Conservation (phyloP, 225 moss, liverwort and hornwort species). For the Straminergon stramineum region DNA sequence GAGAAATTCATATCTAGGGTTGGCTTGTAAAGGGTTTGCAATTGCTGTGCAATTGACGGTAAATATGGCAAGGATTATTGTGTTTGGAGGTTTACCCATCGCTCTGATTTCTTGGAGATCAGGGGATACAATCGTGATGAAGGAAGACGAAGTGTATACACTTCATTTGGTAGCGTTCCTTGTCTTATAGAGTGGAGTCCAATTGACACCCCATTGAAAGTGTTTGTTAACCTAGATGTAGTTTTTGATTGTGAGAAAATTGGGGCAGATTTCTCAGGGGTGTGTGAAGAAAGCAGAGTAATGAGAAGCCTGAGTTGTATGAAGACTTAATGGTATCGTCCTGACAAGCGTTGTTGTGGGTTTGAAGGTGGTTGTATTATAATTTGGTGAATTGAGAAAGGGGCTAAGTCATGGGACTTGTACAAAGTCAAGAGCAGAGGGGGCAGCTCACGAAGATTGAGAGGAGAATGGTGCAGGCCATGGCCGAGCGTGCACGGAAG, state of each 20-base stretch:
- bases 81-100: background rate
- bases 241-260: background rate
- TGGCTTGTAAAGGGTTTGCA: background rate
- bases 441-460: constrained; percentile 60
- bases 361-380: background rate
- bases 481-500: constrained; percentile 52
- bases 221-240: background rate
- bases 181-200: background rate
- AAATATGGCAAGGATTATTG: background rate
- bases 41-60: background rate
- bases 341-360: background rate
- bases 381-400: background rate
- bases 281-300: background rate
- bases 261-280: background rate
- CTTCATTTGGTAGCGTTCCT: background rate
- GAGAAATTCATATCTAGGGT: background rate
- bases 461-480: constrained; percentile 56
- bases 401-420: constrained; percentile 26
- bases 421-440: constrained; percentile 39
- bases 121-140: background rate
- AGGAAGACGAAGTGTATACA: background rate
- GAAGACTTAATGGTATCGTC: background rate
- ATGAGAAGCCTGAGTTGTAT: background rate
- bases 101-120: constrained; percentile 1
- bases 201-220: background rate